Conservation (phyloP, 1,284 basidiomycete species). For the Ceratobasidium papillatum region DNA sequence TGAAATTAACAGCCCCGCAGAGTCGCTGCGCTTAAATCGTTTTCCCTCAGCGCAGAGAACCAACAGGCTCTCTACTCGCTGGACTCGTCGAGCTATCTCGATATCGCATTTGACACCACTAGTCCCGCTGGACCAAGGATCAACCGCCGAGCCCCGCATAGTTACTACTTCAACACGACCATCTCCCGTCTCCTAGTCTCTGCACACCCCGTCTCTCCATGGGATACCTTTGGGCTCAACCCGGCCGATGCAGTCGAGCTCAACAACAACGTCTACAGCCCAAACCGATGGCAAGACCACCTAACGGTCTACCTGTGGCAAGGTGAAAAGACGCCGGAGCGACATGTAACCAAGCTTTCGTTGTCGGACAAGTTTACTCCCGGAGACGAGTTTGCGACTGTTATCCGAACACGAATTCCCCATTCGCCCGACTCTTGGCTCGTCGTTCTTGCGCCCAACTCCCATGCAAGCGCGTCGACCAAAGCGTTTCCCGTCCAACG, state of each 20-base stretch:
- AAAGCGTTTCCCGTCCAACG: slow-evolving; percentile 6
- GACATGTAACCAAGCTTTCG: slow-evolving; percentile 5
- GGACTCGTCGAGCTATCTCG: slow-evolving; percentile 7
- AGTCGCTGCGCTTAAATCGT: slow-evolving; percentile 18
- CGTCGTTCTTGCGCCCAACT: neutral
- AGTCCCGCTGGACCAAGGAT: neutral
- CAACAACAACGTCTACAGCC: slow-evolving; percentile 4
- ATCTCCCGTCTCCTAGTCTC: slow-evolving; percentile 10
- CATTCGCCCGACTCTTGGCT: neutral
- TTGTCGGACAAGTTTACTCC: neutral
- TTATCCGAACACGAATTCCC: neutral
- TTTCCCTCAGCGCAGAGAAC: slow-evolving; percentile 16
- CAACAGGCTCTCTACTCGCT: neutral
- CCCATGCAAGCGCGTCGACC: neutral
- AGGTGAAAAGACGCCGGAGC: neutral
- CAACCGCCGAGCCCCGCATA: slow-evolving; percentile 2
- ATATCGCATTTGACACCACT: slow-evolving; percentile 24
- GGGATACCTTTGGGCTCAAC: slow-evolving; percentile 13
- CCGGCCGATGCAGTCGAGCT: slow-evolving; percentile 25
- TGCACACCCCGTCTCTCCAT: neutral
- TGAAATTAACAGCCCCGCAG: slow-evolving; percentile 15
- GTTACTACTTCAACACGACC: neutral
- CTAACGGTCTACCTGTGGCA: slow-evolving; percentile 14
- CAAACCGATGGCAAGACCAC: neutral
- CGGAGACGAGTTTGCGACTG: slow-evolving; percentile 9